Conservation (phyloP, 2,329 filamentous ascomycete genomes). For the Colletotrichum orchidophilum region DNA sequence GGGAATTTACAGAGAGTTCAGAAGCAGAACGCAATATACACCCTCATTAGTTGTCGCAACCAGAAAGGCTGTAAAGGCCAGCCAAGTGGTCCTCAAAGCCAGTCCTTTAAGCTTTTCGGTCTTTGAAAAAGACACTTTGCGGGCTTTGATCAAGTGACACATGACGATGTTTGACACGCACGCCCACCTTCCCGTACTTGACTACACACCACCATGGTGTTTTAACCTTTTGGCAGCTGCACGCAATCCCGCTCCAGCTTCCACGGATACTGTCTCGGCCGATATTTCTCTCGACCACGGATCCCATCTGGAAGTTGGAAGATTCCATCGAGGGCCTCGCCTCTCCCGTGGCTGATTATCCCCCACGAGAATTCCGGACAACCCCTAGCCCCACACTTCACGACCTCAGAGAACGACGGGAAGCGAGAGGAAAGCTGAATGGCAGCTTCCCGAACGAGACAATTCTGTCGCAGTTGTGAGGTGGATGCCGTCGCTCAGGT, state of each 20-base stretch:
- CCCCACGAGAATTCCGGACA: not conserved
- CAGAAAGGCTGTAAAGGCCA: slow-evolving; percentile 1
- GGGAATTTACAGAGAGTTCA: slow-evolving; percentile 16
- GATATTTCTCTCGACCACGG: slow-evolving; percentile 18
- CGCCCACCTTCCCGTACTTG: not conserved
- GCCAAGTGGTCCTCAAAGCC: not conserved
- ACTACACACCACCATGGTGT: slow-evolving; percentile 11
- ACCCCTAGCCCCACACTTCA: not conserved
- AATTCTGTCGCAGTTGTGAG: not conserved
- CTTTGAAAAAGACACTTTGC: slow-evolving; percentile 29
- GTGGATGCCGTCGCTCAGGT: not conserved
- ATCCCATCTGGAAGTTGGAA: slow-evolving; percentile 22
- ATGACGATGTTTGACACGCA: slow-evolving; percentile 29
- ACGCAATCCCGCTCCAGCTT: slow-evolving; percentile 30
- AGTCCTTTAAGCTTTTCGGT: slow-evolving; percentile 31
- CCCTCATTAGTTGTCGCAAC: not conserved
- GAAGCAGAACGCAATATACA: slow-evolving; percentile 14
- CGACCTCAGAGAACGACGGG: not conserved
- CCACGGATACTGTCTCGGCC: slow-evolving; percentile 8
- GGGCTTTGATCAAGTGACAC: slow-evolving; percentile 32
- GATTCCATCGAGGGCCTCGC: slow-evolving; percentile 9
- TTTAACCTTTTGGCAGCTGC: slow-evolving; percentile 33
- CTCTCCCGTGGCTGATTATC: not conserved
- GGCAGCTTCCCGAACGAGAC: not conserved
- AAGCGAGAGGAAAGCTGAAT: not conserved